Evolutionary conservation across 352 stramenopile species (phyloP).

Genomic region (Labyrinthula sp.): DNA sequence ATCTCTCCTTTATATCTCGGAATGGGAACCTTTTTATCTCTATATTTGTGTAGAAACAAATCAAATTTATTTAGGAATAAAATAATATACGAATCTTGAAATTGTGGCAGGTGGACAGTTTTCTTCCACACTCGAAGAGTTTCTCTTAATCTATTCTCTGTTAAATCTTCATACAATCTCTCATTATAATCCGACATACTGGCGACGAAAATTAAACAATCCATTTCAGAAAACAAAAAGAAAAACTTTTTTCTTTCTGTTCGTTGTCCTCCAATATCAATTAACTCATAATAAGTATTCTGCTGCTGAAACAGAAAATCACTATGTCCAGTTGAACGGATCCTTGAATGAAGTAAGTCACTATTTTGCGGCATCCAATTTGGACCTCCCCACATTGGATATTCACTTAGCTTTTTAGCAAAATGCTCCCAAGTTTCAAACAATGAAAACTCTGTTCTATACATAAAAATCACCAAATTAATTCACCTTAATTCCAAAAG

Average conservation of each 20-base stretch:
- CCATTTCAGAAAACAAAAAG: conserved; percentile 47
- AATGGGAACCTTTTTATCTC: conserved; percentile 29
- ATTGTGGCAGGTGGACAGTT: conserved; percentile 44
- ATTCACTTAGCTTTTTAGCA: conserved; percentile 32
- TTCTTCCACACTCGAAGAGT: conserved; percentile 43
- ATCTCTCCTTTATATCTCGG: no score
- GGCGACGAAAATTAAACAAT: conserved; percentile 33
- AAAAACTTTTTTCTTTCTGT: conserved; percentile 54
- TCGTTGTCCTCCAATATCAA: conserved; percentile 44
- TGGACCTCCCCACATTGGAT: conserved; percentile 27
- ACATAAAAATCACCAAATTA: no score
- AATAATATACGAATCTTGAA: conserved; percentile 43
- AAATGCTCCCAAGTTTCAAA: conserved; percentile 33
- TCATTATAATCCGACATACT: conserved; percentile 35
- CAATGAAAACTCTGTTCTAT: conserved; percentile 36
- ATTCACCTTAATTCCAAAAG: no score
- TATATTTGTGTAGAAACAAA: conserved; percentile 40
- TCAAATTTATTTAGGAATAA: conserved; percentile 47
- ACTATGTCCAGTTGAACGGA: conserved; percentile 39
- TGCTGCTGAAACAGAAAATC: conserved; percentile 42
- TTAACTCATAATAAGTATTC: conserved; percentile 42
- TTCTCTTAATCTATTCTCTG: conserved; percentile 42
- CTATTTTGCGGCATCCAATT: conserved; percentile 31
- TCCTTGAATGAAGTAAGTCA: conserved; percentile 34
- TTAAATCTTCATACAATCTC: conserved; percentile 44